Evolutionary conservation across 23 red algal genomes (phyloP), one percentile per base, ranked within the genome.

Genomic region (Gracilaria gracilis): DNA sequence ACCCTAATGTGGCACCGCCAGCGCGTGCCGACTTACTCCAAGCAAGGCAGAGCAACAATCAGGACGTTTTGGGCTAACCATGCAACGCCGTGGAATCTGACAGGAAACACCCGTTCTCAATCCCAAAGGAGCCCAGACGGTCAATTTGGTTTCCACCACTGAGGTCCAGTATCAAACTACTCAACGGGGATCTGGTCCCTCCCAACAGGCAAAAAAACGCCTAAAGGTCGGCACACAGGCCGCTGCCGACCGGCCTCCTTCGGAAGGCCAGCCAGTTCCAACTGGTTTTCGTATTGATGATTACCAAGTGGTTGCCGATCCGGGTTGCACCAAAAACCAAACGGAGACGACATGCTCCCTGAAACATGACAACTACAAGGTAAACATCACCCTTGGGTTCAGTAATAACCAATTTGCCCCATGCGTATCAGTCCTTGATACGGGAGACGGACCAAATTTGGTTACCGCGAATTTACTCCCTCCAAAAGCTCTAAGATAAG

Each of bases 311-410:
- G 14, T 34, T 33, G 4, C 1, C 1, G 65, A 9, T 35, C 35
- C 35, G 11, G 5, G 11, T n/a, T n/a, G n/a, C n/a, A n/a, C n/a
- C n/a, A n/a, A n/a, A 4, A 46, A 7, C 42, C 42, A 46, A 46
- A 7, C 11, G 42, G 42, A n/a, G n/a, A n/a, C n/a, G n/a, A n/a
- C n/a, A n/a, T n/a, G n/a, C 11, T 46, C 11, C 42, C 14, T 70
- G 4, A 70, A 70, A 38, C 65, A 70, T 16, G 17, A 16, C 14
- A 70, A 70, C 65, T 70, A 70, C 65, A 70, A 70, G 17, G 6
- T 70, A 70, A 70, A 70, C 65, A 70, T 70, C 65, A 70, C 65
- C 65, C 65, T 34, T 70, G 65, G 65, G 27, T 5, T 70, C 34
- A 11, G 4, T 70, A 28, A 4, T 35, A 70, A 70, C 65, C 65